These are phyloP conservation scores for Citrus glauca DNA, from an alignment of 345 rosid species.

Conservation along the genomic window DNA sequence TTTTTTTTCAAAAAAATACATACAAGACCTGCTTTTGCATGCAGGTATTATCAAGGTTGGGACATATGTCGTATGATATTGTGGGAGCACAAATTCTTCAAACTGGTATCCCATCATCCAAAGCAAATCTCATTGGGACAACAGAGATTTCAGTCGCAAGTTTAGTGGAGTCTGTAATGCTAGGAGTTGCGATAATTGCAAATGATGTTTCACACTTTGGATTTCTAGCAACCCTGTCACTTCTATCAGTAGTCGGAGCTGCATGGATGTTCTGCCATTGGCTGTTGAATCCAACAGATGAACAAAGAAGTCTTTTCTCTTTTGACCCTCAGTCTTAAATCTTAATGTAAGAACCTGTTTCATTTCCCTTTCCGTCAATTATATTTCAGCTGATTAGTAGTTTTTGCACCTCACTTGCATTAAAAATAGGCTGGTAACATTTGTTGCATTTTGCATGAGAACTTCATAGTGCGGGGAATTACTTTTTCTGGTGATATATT, in stretches of 20 bases:
- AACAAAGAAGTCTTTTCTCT: constrained; percentile 71
- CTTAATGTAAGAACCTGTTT: constrained; percentile 11
- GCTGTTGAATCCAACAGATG: constrained; percentile 81
- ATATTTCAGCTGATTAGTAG: neutral
- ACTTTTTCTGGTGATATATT: constrained; percentile 2
- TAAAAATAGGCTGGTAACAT: neutral
- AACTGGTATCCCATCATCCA: constrained; percentile 85
- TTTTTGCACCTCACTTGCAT: neutral
- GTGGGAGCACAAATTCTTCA: constrained; percentile 95
- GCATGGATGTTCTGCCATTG: constrained; percentile 84
- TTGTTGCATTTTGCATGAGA: neutral
- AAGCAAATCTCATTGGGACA: constrained; percentile 88
- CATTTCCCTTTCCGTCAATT: neutral
- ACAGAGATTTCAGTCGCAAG: constrained; percentile 92
- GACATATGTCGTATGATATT: constrained; percentile 87
- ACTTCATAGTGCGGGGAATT: neutral
- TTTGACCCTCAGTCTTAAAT: constrained; percentile 27
- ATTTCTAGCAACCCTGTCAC: constrained; percentile 62
- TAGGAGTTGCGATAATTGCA: constrained; percentile 81
- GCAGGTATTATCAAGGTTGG: constrained; percentile 86
- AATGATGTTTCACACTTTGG: constrained; percentile 85
- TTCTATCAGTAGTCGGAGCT: constrained; percentile 81
- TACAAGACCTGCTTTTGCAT: neutral
- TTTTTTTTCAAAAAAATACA: neutral
- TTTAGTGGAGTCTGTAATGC: constrained; percentile 82